phyloP scores from a whole-genome alignment of 306 rosid genomes.

The Dryas octopetala region DNA sequence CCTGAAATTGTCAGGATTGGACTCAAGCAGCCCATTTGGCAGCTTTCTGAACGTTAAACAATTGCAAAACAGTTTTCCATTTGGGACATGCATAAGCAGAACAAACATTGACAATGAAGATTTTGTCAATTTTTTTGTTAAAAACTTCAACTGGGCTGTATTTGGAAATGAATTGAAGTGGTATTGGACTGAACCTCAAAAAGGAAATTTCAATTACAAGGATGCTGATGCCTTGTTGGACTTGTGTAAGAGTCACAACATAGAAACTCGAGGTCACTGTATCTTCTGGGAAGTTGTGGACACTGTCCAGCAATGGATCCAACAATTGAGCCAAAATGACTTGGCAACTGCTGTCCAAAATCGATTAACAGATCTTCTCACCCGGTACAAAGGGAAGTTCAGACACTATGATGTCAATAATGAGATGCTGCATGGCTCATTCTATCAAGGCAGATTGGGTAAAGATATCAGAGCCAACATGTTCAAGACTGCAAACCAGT shows the following conservation, averaged over 20 bases:
- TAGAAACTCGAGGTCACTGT: conserved; percentile 78
- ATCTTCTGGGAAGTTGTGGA: conserved; percentile 90
- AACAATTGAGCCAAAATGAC: conserved; percentile 55
- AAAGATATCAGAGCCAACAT: conserved; percentile 70
- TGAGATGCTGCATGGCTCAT: conserved; percentile 90
- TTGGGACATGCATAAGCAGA: conserved; percentile 83
- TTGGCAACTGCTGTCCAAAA: conserved; percentile 65
- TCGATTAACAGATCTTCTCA: conserved; percentile 59
- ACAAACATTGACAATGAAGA: conserved; percentile 90
- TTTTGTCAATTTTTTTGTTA: conserved; percentile 63
- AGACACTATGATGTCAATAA: conserved; percentile 87
- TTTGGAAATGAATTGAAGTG: conserved; percentile 96
- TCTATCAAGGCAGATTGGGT: conserved; percentile 70
- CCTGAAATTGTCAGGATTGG: conserved; percentile 68
- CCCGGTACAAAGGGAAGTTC: conserved; percentile 80
- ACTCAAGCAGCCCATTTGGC: conserved; percentile 33
- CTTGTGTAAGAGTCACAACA: conserved; percentile 60
- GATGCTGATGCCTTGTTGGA: conserved; percentile 82
- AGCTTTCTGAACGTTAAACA: conserved; percentile 64
- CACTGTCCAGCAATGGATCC: conserved; percentile 75
- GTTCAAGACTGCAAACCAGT: conserved; percentile 73
- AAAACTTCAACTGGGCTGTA: conserved; percentile 92
- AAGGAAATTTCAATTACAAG: conserved; percentile 72
- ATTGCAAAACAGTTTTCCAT: conserved; percentile 61
- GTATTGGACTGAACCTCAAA: conserved; percentile 90